Conservation (phyloP, 1,284 basidiomycete genomes). For the Puccinia hordei region DNA sequence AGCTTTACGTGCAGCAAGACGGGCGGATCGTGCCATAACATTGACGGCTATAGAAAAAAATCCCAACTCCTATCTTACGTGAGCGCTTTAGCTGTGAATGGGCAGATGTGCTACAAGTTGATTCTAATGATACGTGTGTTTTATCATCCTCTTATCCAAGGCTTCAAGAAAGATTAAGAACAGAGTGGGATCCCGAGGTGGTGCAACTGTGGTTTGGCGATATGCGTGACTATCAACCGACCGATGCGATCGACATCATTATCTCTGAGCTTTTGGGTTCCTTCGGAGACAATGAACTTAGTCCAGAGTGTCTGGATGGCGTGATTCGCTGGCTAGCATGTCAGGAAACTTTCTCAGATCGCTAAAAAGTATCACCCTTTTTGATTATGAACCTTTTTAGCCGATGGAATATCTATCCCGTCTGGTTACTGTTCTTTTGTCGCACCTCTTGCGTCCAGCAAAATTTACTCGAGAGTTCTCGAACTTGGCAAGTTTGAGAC, state of each 20-base stretch:
- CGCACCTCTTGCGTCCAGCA: constrained; percentile 88
- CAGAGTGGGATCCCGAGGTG: constrained; percentile 76
- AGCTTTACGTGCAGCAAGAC: constrained; percentile 74
- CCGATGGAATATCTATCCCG: constrained; percentile 90
- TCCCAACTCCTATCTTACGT: constrained; percentile 88
- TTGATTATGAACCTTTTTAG: constrained; percentile 60
- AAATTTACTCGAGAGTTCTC: constrained; percentile 76
- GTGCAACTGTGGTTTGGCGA: constrained; percentile 83
- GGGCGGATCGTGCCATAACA: constrained; percentile 69
- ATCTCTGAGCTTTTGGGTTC: constrained; percentile 94
- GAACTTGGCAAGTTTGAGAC: constrained; percentile 68
- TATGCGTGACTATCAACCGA: constrained; percentile 75
- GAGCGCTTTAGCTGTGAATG: constrained; percentile 59
- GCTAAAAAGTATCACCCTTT: neutral
- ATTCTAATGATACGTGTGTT: no score
- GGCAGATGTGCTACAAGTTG: neutral
- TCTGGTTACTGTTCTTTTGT: constrained; percentile 92
- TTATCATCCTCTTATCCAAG: constrained; percentile 61
- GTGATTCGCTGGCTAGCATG: constrained; percentile 85
- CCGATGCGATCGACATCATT: constrained; percentile 86
- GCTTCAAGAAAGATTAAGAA: constrained; percentile 74
- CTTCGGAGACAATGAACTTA: constrained; percentile 98
- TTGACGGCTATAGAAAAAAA: constrained; percentile 97
- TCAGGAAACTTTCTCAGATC: constrained; percentile 60
- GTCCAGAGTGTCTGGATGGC: constrained; percentile 96